Base-by-base conservation (phyloP, 129 eudicot species). In the Arctium lappa region DNA sequence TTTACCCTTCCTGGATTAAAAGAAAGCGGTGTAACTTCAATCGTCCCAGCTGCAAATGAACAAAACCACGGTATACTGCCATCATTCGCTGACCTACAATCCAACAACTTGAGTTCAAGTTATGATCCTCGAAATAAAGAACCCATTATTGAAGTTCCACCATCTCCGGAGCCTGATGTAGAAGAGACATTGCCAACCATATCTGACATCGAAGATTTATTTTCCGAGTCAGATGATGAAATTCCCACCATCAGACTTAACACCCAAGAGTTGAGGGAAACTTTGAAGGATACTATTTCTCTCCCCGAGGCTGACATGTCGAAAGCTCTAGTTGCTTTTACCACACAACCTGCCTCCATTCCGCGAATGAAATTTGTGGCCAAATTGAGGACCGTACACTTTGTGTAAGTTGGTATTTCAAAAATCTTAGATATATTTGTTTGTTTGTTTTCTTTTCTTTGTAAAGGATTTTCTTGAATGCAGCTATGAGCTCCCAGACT, bases 401-500 rank as follows among this genome's bases (percentile, higher is more conserved):
- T 80, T 78, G 97, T 91, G 98, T 92, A 84, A 87, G 97, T 89
- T 46, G 32, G 16, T 31, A 42, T 22, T 34, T 38, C 34, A 8
- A 9, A 44, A 30, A 39, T 29, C 11, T 36, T 48, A 2, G 5
- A 8, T 11, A 78, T 34, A 15, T 44, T 66, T 56, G 6, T 68
- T 32, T 0, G 42, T 27, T 22, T 6, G n/a, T 80, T 4, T 2
- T 44, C 8, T 34, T 48, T 11, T 80, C 10, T 48, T 34, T 9
- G 16, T 62, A 13, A 37, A 16, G 18, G 75, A 15, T 74, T n/a
- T 65, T 9, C 18, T 40, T 71, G 37, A 42, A 40, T 83, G 76
- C 88, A 90, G 97, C 36, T 88, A 78, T 62, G 97, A 86, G 83
- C 87, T 92, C 76, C 94, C 97, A 0, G 86, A 87, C 79, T 74